phyloP scores from a whole-genome alignment of 805 yeast genomes.

The Metschnikowia noctiluminum region DNA sequence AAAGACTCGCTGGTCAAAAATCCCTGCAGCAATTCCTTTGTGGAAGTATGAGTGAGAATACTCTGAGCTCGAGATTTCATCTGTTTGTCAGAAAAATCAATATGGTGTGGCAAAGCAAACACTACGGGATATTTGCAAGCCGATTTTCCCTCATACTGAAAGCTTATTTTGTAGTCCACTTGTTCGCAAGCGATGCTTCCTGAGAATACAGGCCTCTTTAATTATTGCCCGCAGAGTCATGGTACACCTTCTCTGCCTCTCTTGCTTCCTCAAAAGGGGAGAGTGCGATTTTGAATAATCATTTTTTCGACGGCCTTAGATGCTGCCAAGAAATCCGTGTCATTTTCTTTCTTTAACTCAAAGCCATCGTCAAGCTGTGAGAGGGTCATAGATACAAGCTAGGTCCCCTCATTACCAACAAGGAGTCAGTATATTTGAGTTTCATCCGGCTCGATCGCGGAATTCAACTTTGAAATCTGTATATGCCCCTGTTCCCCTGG shows the following conservation, averaged over 20 bases:
- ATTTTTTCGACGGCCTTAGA: constrained; percentile 37
- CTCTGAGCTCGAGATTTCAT: constrained; percentile 37
- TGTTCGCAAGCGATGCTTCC: constrained; percentile 47
- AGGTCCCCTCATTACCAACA: constrained; percentile 39
- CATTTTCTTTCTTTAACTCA: constrained; percentile 29
- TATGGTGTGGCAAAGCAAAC: constrained; percentile 71
- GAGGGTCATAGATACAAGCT: constrained; percentile 50
- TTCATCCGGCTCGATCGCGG: background rate
- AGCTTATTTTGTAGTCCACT: constrained; percentile 48
- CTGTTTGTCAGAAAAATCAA: constrained; percentile 36
- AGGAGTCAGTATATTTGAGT: constrained; percentile 36
- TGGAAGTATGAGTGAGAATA: constrained; percentile 46
- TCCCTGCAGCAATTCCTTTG: constrained; percentile 51
- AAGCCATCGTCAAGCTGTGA: constrained; percentile 13
- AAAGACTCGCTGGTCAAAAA: constrained; percentile 38
- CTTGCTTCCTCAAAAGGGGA: constrained; percentile 27
- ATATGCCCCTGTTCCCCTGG: constrained; percentile 2
- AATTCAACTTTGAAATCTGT: background rate
- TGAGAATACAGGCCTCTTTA: constrained; percentile 43
- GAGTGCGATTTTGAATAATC: constrained; percentile 50
- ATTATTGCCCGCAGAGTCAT: constrained; percentile 64
- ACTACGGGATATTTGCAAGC: constrained; percentile 46
- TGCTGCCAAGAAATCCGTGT: constrained; percentile 29
- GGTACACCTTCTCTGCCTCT: constrained; percentile 45
- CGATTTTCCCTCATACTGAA: constrained; percentile 50